phyloP scores from a whole-genome alignment of 495 filamentous ascomycete genomes.

The Penicillium riverlandense region DNA sequence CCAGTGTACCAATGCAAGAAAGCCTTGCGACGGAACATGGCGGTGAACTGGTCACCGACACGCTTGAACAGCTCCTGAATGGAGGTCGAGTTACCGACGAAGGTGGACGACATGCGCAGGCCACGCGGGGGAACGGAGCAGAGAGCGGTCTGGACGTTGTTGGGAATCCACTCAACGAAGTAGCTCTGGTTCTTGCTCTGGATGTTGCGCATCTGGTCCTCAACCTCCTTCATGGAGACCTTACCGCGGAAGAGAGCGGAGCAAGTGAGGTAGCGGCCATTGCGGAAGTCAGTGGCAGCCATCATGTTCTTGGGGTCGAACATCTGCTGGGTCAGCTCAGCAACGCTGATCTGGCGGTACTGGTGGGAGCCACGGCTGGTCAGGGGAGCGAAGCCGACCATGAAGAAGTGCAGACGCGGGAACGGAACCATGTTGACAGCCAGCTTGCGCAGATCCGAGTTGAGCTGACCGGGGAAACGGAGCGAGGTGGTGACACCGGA shows the following conservation, averaged over 20 bases:
- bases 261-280: constrained; percentile 98
- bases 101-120: constrained; percentile 98
- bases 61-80: constrained; percentile 99
- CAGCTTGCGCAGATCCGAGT: constrained; percentile 99
- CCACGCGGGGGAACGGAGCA: constrained; percentile 98
- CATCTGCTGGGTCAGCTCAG: constrained; percentile 99
- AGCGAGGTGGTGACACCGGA: constrained; percentile 98
- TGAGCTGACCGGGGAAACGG: constrained; percentile 98
- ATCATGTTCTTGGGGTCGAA: constrained; percentile 99
- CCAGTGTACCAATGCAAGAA: constrained; percentile 99
- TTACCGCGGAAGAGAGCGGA: constrained; percentile 99
- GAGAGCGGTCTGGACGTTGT: constrained; percentile 99
- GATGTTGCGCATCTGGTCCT: constrained; percentile 99
- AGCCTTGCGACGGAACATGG: constrained; percentile 99
- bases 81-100: constrained; percentile 98
- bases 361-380: constrained; percentile 90
- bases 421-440: constrained; percentile 99
- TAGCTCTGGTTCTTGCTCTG: constrained; percentile 99
- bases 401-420: constrained; percentile 99
- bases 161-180: constrained; percentile 99
- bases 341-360: constrained; percentile 96
- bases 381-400: constrained; percentile 99
- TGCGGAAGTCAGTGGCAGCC: constrained; percentile 99
- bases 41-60: constrained; percentile 98
- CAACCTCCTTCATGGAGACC: constrained; percentile 99